Conservation (phyloP, 2,329 filamentous ascomycete species). For the Curvularia verruculosa region DNA sequence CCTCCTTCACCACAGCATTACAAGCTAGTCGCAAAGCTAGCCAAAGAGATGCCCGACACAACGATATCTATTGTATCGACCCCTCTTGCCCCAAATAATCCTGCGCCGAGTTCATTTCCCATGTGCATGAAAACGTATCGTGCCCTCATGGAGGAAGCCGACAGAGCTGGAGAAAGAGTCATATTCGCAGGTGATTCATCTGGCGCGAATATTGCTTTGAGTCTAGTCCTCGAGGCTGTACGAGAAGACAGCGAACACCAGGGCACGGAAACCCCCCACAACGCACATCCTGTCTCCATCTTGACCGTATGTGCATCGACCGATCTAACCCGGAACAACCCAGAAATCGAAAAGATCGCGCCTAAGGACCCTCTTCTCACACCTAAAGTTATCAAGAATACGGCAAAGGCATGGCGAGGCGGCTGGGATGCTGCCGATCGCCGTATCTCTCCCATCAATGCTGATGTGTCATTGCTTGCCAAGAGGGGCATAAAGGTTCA, state of each 20-base stretch:
- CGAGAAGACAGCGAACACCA: constrained; percentile 32
- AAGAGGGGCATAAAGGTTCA: constrained; percentile 56
- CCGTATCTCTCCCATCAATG: constrained; percentile 57
- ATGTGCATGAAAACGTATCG: constrained; percentile 55
- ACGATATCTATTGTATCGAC: constrained; percentile 58
- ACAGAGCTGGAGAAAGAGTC: constrained; percentile 50
- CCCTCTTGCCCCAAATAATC: constrained; percentile 61
- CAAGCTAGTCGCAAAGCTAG: constrained; percentile 57
- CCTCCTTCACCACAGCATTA: constrained; percentile 60
- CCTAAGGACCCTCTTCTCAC: constrained; percentile 56
- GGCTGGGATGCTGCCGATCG: constrained; percentile 53
- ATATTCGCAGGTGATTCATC: constrained; percentile 62
- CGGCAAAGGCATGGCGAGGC: constrained; percentile 51
- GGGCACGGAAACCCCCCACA: constrained; percentile 8
- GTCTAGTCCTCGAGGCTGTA: constrained; percentile 50
- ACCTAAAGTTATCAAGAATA: constrained; percentile 49
- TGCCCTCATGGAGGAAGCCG: constrained; percentile 49
- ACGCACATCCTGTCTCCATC: constrained; percentile 45
- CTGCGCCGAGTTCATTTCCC: constrained; percentile 58
- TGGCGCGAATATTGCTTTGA: constrained; percentile 60
- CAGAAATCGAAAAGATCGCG: constrained; percentile 51
- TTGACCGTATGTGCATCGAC: constrained; percentile 58
- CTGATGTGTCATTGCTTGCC: constrained; percentile 50
- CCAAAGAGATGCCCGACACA: constrained; percentile 49
- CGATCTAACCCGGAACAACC: constrained; percentile 56